phyloP scores from a whole-genome alignment of 805 yeast species.

The Zygoascus ofunaensis region DNA sequence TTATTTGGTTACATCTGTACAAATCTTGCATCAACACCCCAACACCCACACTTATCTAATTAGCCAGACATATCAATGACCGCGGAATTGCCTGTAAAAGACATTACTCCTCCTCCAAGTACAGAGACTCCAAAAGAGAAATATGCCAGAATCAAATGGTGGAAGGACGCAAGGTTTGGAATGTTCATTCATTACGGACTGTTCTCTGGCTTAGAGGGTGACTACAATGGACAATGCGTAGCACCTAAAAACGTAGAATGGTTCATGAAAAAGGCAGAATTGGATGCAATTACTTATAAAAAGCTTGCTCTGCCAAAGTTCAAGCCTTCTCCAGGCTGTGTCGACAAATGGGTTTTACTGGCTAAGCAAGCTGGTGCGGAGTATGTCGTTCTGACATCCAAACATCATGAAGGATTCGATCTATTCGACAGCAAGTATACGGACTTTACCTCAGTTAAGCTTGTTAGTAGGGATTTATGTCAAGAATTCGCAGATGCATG shows the following conservation, averaged over 20 bases:
- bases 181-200: conserved; percentile 17
- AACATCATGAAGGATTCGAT: conserved; percentile 17
- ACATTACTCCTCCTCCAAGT: conserved; percentile 5
- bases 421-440: conserved; percentile 9
- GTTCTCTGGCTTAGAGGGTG: conserved; percentile 15
- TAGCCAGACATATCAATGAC: too few species aligned
- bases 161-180: conserved; percentile 14
- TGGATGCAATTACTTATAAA: conserved; percentile 10
- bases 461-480: conserved; percentile 10
- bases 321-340: conserved; percentile 4
- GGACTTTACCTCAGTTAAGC: conserved; percentile 4
- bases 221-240: conserved; percentile 9
- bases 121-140: conserved; percentile 5
- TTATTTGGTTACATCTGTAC: too few species aligned
- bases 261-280: conserved; percentile 11
- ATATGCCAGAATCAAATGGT: conserved; percentile 12
- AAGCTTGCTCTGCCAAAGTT: conserved; percentile 9
- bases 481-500: conserved; percentile 7
- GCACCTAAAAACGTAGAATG: conserved; percentile 11
- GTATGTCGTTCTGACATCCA: conserved; percentile 14
- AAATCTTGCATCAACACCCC: too few species aligned
- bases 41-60: too few species aligned
- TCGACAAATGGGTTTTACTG: conserved; percentile 12
- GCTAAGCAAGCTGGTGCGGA: conserved; percentile 12
- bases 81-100: not conserved